phyloP scores from a whole-genome alignment of 768 basidiomycete species.

The Termitomyces sp. region DNA sequence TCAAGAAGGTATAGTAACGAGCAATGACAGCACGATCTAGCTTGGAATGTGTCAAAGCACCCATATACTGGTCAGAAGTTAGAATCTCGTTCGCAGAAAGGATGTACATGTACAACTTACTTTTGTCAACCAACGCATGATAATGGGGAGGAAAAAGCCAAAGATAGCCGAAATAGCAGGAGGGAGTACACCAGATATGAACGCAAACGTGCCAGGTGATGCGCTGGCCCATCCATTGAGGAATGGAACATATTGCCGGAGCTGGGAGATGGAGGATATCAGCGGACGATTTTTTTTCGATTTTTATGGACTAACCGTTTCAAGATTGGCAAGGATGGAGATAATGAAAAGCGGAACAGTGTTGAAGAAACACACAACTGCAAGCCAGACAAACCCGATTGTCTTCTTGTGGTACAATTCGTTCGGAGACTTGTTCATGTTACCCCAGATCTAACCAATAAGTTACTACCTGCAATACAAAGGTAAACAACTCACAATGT shows the following conservation, averaged over 20 bases:
- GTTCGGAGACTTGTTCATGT: conserved; percentile 69
- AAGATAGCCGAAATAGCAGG: conserved; percentile 86
- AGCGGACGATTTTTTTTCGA: not conserved
- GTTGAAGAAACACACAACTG: conserved; percentile 87
- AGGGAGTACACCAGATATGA: conserved; percentile 91
- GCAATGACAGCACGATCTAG: conserved; percentile 90
- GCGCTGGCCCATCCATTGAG: conserved; percentile 63
- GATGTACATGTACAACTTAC: conserved; percentile 38
- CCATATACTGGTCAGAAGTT: conserved; percentile 54
- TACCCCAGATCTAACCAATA: conserved; percentile 73
- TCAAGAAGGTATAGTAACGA: conserved; percentile 90
- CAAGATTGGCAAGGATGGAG: conserved; percentile 88
- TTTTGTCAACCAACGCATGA: conserved; percentile 88
- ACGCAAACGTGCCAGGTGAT: conserved; percentile 66
- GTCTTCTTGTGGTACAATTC: conserved; percentile 63
- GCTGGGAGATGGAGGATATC: conserved; percentile 27
- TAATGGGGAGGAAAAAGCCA: conserved; percentile 83
- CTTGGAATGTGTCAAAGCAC: conserved; percentile 64
- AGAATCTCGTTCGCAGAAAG: conserved; percentile 38
- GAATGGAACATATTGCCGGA: conserved; percentile 69
- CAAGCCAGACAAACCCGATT: conserved; percentile 76
- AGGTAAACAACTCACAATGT: conserved; percentile 49
- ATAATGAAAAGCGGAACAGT: conserved; percentile 89
- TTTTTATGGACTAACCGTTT: conserved; percentile 46
- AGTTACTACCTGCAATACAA: not conserved